Evolutionary conservation across 805 yeast species (phyloP), one percentile per base, ranked within the genome.

Genomic region (Candida berthetii): DNA sequence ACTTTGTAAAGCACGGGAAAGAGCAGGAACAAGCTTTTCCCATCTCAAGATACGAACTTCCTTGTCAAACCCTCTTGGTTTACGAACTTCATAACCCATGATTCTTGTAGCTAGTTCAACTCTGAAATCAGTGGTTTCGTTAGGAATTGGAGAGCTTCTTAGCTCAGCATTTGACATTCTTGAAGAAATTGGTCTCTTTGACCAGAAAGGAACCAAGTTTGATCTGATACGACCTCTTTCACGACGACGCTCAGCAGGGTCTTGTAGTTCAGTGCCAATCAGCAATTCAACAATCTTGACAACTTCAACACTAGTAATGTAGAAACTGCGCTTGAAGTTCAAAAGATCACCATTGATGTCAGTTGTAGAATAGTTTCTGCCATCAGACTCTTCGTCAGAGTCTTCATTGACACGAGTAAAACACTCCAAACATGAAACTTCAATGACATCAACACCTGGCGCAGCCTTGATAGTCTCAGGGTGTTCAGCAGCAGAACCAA

Each of bases 21-120:
- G 64, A 22, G 85, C 85, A 2, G 82, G 78, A 5, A 68, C 70
- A 41, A 80, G 62, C 45, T 71, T 76, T 39, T 71, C 76, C 85
- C 85, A 80, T 42, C 71, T 67, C 46, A 80, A 57, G 36, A 80
- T 78, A 36, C 85, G 60, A 31, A 80, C 83, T 49, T 78, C 84
- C 58, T 80, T 80, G 53, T 80, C 85, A 58, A 80, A 79, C 1
- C 84, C 84, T 50, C 85, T 65, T 22, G 85, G 86, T 49, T 77
- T 78, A 50, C 84, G 68, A 25, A 67, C 61, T 43, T 74, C 78
- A 54, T 80, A 80, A 16, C 73, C 72, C 83, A 80, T 79, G 19
- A 80, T 79, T 54, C 85, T 65, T 43, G 76, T 76, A 3, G 85
- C 85, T 45, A 80, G 63, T 47, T 78, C 83, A 16, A 67, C 59